Base-by-base conservation (phyloP, 257 asterid genomes). In the Forsythia viridissima region DNA sequence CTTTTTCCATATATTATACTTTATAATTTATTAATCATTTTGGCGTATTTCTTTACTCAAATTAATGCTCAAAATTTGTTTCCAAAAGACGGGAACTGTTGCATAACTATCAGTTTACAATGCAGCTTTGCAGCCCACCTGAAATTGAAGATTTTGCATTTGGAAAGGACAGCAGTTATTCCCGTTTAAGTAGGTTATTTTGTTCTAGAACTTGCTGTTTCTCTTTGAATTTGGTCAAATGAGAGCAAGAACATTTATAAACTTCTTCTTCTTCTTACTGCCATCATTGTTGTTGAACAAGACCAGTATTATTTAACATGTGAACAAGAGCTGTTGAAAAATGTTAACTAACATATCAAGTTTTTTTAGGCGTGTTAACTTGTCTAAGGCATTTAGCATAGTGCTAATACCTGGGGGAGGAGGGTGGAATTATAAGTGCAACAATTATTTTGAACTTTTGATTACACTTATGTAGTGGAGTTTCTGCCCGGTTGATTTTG, bases 121-220 rank as follows among this genome's bases (percentile, higher is more conserved):
- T 88, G 88, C 96, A 90, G 96, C 87, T 85, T 80, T 79, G 79
- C 78, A 46, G 83, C 30, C 84, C 88, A 76, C 95, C 97, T 55
- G 98, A 88, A 82, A 94, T 93, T 77, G 99, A 94, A 89, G 99
- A 93, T 82, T 94, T 93, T 82, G 87, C 92, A 36, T 94, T 82
- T 79, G 89, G 90, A 59, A 90, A 87, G 41, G 84, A 78, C 61
- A 74, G 18, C 81, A 77, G 78, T 15, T 70, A 7, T 80, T 72
- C 91, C 71, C 80, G 73, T 73, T 72, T 82, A 82, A 84, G 99
- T 91, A 87, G 85, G 97, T 89, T 85, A 18, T 42, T 80, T 68
- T 66, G 10, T 72, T 72, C 24, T 34, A 63, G 77, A 44, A 20
- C 40, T 39, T 74, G 51, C 16, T 21, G 16, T 44, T 73, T 34